A percentile compares a stretch with the other conserved stretches of the same genome.
phyloP scores from a whole-genome alignment of 371 early-diverging fungal species.

The Lichtheimia hyalospora region DNA sequence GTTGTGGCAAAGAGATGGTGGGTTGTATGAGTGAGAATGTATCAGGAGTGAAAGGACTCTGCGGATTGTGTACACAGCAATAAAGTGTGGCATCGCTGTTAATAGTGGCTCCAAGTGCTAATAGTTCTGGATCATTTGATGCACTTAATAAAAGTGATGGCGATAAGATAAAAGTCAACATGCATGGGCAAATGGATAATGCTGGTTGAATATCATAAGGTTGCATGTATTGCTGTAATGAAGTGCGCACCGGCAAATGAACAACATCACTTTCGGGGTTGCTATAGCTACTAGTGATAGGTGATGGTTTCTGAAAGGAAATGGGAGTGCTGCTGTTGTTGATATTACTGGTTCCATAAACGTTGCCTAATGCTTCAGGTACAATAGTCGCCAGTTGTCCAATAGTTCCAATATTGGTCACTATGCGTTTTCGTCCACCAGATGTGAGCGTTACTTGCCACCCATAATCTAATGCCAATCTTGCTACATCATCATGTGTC shows the following conservation, averaged over 20 bases:
- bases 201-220: not conserved
- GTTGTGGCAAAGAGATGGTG: not conserved
- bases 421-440: conserved; percentile 20
- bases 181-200: conserved; percentile 9
- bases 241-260: conserved; percentile 7
- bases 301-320: not conserved
- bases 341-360: conserved; percentile 7
- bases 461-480: conserved; percentile 21
- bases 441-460: conserved; percentile 19
- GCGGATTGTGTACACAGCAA: conserved; percentile 2
- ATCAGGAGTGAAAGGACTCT: conserved; percentile 1
- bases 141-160: not conserved
- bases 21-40: not conserved
- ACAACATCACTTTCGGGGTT: not conserved
- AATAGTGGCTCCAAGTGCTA: not conserved
- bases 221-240: conserved; percentile 9
- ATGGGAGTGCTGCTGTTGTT: not conserved
- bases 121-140: not conserved
- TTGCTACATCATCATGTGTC: conserved; percentile 18
- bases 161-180: conserved; percentile 15
- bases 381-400: conserved; percentile 21
- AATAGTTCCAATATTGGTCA: conserved; percentile 21
- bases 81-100: not conserved
- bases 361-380: conserved; percentile 17
- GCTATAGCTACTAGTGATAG: not conserved